Conservation (phyloP, 1,139 yeast genomes). For the Trichomonascaceae sp. region DNA sequence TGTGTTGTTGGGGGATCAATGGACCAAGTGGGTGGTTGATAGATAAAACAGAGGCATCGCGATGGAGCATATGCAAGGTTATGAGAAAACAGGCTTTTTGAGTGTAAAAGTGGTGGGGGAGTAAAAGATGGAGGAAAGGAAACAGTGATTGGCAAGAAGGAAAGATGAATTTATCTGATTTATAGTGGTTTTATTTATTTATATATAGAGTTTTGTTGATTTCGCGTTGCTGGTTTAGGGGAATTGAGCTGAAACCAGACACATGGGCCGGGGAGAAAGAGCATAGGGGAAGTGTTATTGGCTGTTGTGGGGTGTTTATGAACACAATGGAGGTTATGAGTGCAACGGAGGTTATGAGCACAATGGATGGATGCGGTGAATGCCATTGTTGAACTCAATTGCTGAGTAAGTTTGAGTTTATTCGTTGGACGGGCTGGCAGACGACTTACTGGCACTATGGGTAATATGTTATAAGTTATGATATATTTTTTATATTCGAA, state of each 20-base stretch:
- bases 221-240: neutral
- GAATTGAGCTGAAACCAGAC: neutral
- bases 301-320: too few species aligned
- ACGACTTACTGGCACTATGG: too few species aligned
- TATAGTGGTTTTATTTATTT: neutral
- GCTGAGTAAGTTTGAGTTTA: too few species aligned
- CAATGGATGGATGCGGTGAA: too few species aligned
- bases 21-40: neutral
- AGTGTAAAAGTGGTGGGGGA: neutral
- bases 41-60: neutral
- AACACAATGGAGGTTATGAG: too few species aligned
- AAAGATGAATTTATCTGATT: neutral
- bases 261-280: neutral
- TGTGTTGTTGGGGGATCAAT: neutral
- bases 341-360: too few species aligned
- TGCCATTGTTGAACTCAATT: too few species aligned
- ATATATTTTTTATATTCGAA: too few species aligned
- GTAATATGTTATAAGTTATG: too few species aligned
- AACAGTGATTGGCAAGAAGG: neutral
- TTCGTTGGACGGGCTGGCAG: too few species aligned
- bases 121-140: neutral
- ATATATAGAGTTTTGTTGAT: neutral
- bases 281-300: too few species aligned
- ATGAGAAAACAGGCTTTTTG: neutral
- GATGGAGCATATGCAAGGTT: neutral